Base-by-base conservation (phyloP, 257 asterid genomes). In the Ocimum tenuiflorum region DNA sequence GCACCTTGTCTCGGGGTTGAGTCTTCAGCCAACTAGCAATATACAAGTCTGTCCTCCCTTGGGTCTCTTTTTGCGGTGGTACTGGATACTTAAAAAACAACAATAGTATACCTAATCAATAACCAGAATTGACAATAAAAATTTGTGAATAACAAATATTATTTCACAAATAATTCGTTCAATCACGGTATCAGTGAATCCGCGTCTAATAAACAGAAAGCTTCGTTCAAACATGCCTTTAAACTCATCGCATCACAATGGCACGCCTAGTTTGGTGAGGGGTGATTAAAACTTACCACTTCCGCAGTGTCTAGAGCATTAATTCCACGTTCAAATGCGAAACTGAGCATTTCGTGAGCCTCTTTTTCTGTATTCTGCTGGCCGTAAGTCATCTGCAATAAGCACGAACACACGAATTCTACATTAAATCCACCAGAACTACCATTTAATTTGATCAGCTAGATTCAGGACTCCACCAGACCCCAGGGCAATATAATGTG, bases 321-420 rank as follows among this genome's bases (percentile, higher is more conserved):
- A 65, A 91, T 81, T 50, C 98, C 98, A 14, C 83, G 78, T 36
- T 87, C 96, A 46, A 91, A 87, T 8, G 98, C 85, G 70, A 85
- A 87, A 65, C 77, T 78, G 42, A 91, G 96, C 50, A 76, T 84
- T 27, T 85, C 92, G 66, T 91, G 98, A 78, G 98, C 96, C 68
- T 91, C 98, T 70, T 82, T 87, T 82, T 91, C 98, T 6, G 96
- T 85, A 57, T 89, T 91, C 82, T 91, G 98, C 81, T 85, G 79
- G 73, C 98, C 96, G 77, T 64, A 91, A 41, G 98, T 89, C 96
- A 91, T 91, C 98, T 91, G 83, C 60, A 73, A 33, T 7, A 66
- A 35, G 46, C 65, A 67, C 5, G 52, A 7, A 49, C 7, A 43
- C 14, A 67, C 38, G 9, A 66, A 59, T 57, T 68, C 73, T 52